Base-by-base conservation (phyloP, 1,284 basidiomycete species). In the Puccinia hordei region DNA sequence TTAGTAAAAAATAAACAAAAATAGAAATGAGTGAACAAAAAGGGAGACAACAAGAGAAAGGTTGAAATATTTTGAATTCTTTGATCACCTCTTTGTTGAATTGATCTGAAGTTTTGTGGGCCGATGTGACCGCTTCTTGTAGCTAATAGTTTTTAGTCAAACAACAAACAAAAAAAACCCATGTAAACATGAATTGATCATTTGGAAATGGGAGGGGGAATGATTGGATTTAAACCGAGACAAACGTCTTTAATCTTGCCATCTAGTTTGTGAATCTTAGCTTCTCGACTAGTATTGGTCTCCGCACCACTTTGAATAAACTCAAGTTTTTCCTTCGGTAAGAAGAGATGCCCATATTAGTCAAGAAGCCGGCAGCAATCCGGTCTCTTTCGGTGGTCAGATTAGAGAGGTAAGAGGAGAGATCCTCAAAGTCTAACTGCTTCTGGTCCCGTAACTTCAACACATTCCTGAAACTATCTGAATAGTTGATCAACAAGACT, bases 341-440 rank as follows among this genome's bases (percentile, higher is more conserved):
- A 22, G 94, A 92, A 5, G 94, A 90, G 6, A 98, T 85, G 0
- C 95, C 95, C 0, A 88, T 87, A n/a, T n/a, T 57, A 15, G 87
- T 87, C 30, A 84, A 84, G 79, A 87, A 86, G 0, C 87, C 84
- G 1, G 93, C 93, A 19, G 93, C 91, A 12, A 99, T 88, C 55
- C 96, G 89, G 85, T 99, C 97, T 15, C 96, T 91, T 87, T 99
- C 96, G 10, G 90, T 88, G 0, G 93, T 95, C 41, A 98, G 90
- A 9, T 92, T 92, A 1, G 93, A 93, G 8, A 99, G 89, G 86
- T 99, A 99, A 80, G 95, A 93, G 6, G 94, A 95, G 6, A 98
- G 90, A 85, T 98, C 96, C 86, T 99, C 96, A 83, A 98, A 98
- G 85, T 99, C 96, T 76, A 98, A 90, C 86, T 99, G 97, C 86